Base-by-base conservation (phyloP, 306 rosid species). In the Clitoria ternatea region DNA sequence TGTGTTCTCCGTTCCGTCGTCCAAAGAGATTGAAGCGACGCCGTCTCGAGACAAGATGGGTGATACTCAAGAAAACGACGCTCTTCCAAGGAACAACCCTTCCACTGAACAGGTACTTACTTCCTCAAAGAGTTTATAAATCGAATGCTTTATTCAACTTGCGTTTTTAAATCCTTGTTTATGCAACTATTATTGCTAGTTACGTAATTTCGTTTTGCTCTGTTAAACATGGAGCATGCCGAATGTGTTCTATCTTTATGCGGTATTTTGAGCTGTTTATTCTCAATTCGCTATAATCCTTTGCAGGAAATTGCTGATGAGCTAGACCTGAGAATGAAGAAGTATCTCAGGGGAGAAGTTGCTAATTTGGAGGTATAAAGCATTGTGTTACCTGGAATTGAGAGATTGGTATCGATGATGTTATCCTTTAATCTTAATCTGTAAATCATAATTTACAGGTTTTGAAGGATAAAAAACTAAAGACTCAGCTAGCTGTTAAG, bases 321-420 rank as follows among this genome's bases (percentile, higher is more conserved):
- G 70, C 49, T 85, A 47, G 92, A 88, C 30, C 30, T 29, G 69
- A 90, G 47, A 63, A 62, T 74, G 12, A 78, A 87, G 74, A 94
- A 94, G 88, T 94, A 84, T 81, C 87, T 83, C 12, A 88, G 99
- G 78, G 99, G 99, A 32, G 87, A 76, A 61, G 85, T 76, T 66
- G 80, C 85, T 14, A 75, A 87, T 80, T 76, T 93, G 69, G 87
- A 84, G 94, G 98, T 88, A 88, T 23, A 12, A 37, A 6, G 3
- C 8, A 11, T 73, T 45, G 39, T 52, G 55, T 5, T 56, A 73
- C 45, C 39, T 24, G 22, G 26, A 20, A 70, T 52, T 35, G 18
- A 18, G 30, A 57, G 4, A 15, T 27, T 5, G 11, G 32, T n/a
- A n/a, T 56, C 9, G 22, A 20, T 44, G 3, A 22, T 61, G 13